Evolutionary conservation across 805 yeast species (phyloP).

Genomic region (Nakazawaea ishiwadae): DNA sequence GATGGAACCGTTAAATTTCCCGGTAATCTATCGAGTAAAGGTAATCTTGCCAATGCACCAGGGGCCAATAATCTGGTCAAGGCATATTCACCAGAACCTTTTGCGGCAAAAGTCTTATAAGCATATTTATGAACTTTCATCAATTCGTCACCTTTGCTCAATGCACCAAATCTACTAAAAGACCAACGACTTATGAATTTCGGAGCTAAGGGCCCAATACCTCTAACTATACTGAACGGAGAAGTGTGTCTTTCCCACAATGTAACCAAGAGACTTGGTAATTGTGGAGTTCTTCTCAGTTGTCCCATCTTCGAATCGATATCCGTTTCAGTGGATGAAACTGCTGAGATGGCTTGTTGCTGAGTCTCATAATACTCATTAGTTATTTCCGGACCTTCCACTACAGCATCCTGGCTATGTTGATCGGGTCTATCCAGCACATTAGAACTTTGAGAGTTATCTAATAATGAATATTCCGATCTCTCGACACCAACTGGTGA

Average conservation of each 20-base stretch:
- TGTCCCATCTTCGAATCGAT: constrained; percentile 17
- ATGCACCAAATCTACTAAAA: constrained; percentile 35
- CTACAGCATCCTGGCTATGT: not conserved
- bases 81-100: constrained; percentile 63
- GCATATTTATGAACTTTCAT: constrained; percentile 49
- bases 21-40: constrained; percentile 50
- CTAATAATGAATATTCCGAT: constrained; percentile 41
- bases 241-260: constrained; percentile 53
- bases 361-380: constrained; percentile 18
- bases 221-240: constrained; percentile 48
- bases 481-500: constrained; percentile 81
- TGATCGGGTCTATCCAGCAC: constrained; percentile 9
- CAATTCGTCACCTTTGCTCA: constrained; percentile 24
- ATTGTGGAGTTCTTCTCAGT: constrained; percentile 20
- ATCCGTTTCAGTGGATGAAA: constrained; percentile 7
- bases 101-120: constrained; percentile 45
- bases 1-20: constrained; percentile 36
- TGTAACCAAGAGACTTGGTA: constrained; percentile 30
- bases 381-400: constrained; percentile 17
- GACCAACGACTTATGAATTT: constrained; percentile 52
- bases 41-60: constrained; percentile 53
- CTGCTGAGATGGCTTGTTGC: constrained; percentile 8
- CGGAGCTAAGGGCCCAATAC: constrained; percentile 50
- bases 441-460: constrained; percentile 7
- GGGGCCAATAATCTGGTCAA: constrained; percentile 55